Percentiles rank a stretch among this genome's conserved stretches.
Evolutionary conservation across 306 rosid species (phyloP).

Genomic region (Cicer arietinum): DNA sequence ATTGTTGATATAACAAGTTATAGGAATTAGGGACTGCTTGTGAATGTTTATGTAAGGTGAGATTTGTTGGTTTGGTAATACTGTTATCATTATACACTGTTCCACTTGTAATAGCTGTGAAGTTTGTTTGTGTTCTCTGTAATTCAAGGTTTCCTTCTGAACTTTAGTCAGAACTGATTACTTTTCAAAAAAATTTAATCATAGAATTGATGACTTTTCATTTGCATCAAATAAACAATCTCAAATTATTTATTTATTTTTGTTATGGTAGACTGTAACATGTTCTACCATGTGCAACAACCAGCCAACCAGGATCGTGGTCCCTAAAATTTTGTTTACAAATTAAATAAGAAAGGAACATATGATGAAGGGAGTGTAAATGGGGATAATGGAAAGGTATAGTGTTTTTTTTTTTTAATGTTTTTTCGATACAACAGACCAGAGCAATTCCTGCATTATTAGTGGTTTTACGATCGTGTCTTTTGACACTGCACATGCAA

Average conservation of each 20-base stretch:
- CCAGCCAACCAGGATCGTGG: neutral
- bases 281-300: slow-evolving; percentile 5
- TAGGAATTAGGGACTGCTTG: slow-evolving; percentile 45
- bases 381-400: neutral
- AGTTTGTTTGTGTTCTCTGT: slow-evolving; percentile 8
- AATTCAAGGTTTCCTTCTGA: slow-evolving; percentile 16
- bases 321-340: slow-evolving; percentile 9
- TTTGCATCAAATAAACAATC: slow-evolving; percentile 24
- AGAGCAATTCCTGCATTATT: neutral
- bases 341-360: neutral
- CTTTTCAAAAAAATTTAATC: too few relatives aligned
- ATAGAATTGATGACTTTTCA: neutral
- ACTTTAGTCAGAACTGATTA: neutral
- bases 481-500: neutral
- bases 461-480: neutral
- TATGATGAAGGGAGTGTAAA: neutral
- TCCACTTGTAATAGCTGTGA: slow-evolving; percentile 30
- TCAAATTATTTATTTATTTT: neutral
- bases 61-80: slow-evolving; percentile 37
- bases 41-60: slow-evolving; percentile 34
- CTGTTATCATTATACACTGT: neutral
- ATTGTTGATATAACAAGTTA: slow-evolving; percentile 50
- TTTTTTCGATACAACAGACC: neutral
- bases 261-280: neutral
- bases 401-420: neutral